Evolutionary conservation across 768 basidiomycete genomes (phyloP).

Genomic region (Termitomyces sp.): DNA sequence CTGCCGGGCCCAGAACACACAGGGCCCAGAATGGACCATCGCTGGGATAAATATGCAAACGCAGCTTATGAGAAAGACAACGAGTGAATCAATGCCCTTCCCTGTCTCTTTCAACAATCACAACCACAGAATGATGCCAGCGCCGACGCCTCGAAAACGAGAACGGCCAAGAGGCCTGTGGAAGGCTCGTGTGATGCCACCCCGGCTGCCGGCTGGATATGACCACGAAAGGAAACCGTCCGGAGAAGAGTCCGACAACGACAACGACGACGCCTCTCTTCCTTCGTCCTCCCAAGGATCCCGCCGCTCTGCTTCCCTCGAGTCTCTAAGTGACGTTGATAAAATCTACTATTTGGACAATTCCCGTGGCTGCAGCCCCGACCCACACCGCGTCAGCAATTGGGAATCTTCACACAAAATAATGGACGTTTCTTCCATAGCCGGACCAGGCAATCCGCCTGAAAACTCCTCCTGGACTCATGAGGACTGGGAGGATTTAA

Average conservation of each 20-base stretch:
- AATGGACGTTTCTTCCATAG: conserved; percentile 36
- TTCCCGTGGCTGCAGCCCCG: conserved; percentile 20
- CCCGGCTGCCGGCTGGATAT: conserved; percentile 18
- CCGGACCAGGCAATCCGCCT: conserved; percentile 16
- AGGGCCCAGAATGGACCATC: conserved; percentile 15
- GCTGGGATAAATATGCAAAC: conserved; percentile 18
- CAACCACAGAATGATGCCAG: conserved; percentile 11
- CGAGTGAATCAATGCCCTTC: conserved; percentile 20
- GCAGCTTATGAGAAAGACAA: conserved; percentile 7
- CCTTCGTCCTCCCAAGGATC: conserved; percentile 9
- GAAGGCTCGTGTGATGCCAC: conserved; percentile 35
- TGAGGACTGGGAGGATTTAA: conserved; percentile 65
- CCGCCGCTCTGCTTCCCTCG: conserved; percentile 9
- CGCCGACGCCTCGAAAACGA: conserved; percentile 16
- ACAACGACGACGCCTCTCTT: conserved; percentile 17
- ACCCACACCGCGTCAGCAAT: conserved; percentile 21
- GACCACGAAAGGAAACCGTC: conserved; percentile 16
- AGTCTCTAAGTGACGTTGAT: conserved; percentile 14
- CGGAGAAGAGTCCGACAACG: conserved; percentile 7
- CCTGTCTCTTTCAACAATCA: conserved; percentile 18
- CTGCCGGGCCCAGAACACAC: conserved; percentile 8
- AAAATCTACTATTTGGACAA: conserved; percentile 28
- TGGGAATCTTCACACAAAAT: conserved; percentile 26
- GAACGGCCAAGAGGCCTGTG: conserved; percentile 37
- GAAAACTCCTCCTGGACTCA: conserved; percentile 23